Percentiles rank a stretch among this genome's conserved stretches.
Evolutionary conservation across 257 asterid genomes (phyloP).

Genomic region (Lavandula angustifolia): DNA sequence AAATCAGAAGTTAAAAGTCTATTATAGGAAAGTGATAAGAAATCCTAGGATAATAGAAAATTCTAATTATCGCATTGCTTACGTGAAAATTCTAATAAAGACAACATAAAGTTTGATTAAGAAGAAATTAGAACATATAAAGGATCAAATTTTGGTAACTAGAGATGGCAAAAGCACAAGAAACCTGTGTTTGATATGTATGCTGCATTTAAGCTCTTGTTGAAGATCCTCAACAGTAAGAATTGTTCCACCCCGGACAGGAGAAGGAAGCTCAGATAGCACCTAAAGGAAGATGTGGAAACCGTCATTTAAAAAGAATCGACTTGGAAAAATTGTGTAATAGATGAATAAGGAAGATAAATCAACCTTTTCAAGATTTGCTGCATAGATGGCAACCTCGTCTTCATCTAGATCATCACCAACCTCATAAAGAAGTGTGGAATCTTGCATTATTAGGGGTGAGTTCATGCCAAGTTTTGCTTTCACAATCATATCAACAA

Average conservation of each 20-base stretch:
- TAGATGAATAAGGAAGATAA: slow-evolving; percentile 12
- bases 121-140: background rate
- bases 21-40: too few relatives aligned
- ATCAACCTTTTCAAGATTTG: slow-evolving; percentile 89
- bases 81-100: slow-evolving; percentile 10
- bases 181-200: slow-evolving; percentile 84
- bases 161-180: slow-evolving; percentile 23
- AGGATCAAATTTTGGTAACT: slow-evolving; percentile 2
- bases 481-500: slow-evolving; percentile 85
- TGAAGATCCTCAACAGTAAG: slow-evolving; percentile 94
- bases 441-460: slow-evolving; percentile 88
- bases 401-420: slow-evolving; percentile 95
- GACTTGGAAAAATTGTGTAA: background rate
- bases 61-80: background rate
- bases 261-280: slow-evolving; percentile 82
- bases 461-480: slow-evolving; percentile 89
- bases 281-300: slow-evolving; percentile 50
- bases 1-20: background rate
- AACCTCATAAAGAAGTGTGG: slow-evolving; percentile 86
- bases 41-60: background rate
- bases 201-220: slow-evolving; percentile 86
- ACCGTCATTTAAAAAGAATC: slow-evolving; percentile 14
- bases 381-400: slow-evolving; percentile 82
- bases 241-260: slow-evolving; percentile 78
- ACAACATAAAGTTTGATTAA: background rate